Percentiles rank a stretch among this genome's conserved stretches.
Evolutionary conservation across 208 protist species (phyloP).

Genomic region (Leishmania gerbilli): DNA sequence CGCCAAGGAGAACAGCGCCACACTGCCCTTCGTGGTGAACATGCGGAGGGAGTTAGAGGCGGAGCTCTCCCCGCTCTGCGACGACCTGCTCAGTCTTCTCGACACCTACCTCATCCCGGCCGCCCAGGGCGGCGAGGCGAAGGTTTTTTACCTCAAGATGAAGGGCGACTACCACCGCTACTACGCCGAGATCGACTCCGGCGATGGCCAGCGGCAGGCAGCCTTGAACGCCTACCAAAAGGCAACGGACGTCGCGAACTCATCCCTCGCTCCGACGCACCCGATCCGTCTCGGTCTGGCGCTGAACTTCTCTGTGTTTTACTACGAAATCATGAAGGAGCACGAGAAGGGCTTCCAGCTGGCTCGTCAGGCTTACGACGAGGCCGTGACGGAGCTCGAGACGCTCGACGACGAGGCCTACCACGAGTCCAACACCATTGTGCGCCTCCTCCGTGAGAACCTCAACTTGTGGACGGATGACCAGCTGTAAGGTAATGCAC

Average conservation of each 20-base stretch:
- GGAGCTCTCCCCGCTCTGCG: slow-evolving; percentile 98
- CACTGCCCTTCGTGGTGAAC: slow-evolving; percentile 91
- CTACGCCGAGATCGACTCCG: slow-evolving; percentile 96
- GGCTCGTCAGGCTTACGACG: slow-evolving; percentile 95
- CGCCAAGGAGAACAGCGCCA: slow-evolving; percentile 84
- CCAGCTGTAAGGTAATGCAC: slow-evolving; percentile 39
- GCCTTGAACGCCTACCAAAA: slow-evolving; percentile 91
- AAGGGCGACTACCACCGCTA: slow-evolving; percentile 98
- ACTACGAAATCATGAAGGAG: slow-evolving; percentile 99
- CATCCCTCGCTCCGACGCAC: slow-evolving; percentile 94
- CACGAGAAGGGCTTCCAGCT: slow-evolving; percentile 94
- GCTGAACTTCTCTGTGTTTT: slow-evolving; percentile 99
- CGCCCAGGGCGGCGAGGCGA: slow-evolving; percentile 86
- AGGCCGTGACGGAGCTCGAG: slow-evolving; percentile 97
- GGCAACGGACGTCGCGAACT: slow-evolving; percentile 87
- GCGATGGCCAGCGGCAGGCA: slow-evolving; percentile 80
- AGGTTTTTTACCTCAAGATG: slow-evolving; percentile 97
- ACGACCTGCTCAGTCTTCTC: slow-evolving; percentile 97
- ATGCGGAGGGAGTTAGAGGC: slow-evolving; percentile 97
- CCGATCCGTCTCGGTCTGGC: slow-evolving; percentile 99
- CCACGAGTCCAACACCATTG: slow-evolving; percentile 99
- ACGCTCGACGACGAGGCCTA: slow-evolving; percentile 98
- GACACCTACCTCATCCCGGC: slow-evolving; percentile 97
- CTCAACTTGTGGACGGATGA: slow-evolving; percentile 98
- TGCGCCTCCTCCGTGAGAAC: slow-evolving; percentile 99